phyloP scores from a whole-genome alignment of 225 moss, liverwort and hornwort species.

The Lunularia cruciata region DNA sequence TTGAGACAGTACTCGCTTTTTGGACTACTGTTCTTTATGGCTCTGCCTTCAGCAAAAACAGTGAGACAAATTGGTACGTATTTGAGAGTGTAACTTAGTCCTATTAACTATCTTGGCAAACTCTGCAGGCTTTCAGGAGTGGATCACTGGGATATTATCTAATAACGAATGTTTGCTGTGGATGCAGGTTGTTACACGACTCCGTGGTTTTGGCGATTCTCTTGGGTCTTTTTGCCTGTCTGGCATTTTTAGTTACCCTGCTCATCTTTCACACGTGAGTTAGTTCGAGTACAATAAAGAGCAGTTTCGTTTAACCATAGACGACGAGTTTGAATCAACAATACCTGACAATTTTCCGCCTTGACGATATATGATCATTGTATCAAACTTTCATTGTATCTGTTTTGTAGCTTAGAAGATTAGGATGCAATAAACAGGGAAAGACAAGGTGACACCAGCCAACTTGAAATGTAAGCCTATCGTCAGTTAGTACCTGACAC shows the following conservation, averaged over 20 bases:
- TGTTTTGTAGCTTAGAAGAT: too few species aligned
- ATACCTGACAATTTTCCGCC: background rate
- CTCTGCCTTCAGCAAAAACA: slow-evolving; percentile 54
- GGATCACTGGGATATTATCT: too few species aligned
- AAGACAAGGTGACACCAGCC: background rate
- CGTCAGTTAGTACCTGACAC: background rate
- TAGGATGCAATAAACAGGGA: background rate
- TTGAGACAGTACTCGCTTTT: slow-evolving; percentile 63
- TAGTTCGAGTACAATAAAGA: background rate
- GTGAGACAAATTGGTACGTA: slow-evolving; percentile 39
- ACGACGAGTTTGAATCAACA: too few species aligned
- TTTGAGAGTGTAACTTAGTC: background rate
- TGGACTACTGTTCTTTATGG: slow-evolving; percentile 84
- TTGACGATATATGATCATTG: too few species aligned
- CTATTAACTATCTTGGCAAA: background rate
- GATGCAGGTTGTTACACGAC: slow-evolving; percentile 53
- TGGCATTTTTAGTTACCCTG: slow-evolving; percentile 75
- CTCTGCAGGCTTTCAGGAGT: background rate
- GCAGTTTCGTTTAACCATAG: background rate
- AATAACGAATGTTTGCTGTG: background rate
- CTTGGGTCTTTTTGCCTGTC: slow-evolving; percentile 61
- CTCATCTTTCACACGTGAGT: slow-evolving; percentile 74
- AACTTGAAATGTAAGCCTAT: background rate
- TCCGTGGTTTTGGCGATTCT: slow-evolving; percentile 56
- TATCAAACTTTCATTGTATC: background rate